A percentile compares a stretch with the other conserved stretches of the same genome.
phyloP scores from a whole-genome alignment of 1,139 yeast species.

The Kodamaea derodonti region DNA sequence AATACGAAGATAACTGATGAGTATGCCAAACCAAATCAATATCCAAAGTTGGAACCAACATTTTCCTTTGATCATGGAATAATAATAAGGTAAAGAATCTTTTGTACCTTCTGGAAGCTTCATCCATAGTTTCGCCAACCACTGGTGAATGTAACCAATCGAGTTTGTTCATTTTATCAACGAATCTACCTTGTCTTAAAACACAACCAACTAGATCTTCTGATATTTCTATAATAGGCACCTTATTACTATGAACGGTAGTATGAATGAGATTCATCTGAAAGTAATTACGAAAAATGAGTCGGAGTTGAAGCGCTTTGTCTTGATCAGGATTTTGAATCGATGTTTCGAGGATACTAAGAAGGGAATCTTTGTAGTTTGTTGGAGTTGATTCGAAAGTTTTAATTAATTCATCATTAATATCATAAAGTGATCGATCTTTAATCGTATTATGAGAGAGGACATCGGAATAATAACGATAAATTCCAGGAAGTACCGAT shows the following conservation, averaged over 20 bases:
- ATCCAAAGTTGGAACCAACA: constrained; percentile 36
- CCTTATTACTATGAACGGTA: constrained; percentile 11
- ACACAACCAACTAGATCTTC: constrained; percentile 33
- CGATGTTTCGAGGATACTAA: constrained; percentile 1
- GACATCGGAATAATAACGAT: constrained; percentile 1
- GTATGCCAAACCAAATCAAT: constrained; percentile 41
- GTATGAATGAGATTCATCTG: constrained; percentile 19
- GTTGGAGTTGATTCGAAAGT: background rate
- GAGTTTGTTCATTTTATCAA: constrained; percentile 25
- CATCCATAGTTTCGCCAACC: constrained; percentile 16
- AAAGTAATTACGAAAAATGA: constrained; percentile 13
- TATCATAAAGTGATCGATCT: background rate
- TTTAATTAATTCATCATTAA: background rate
- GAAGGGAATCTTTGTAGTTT: background rate
- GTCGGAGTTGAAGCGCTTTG: constrained; percentile 2
- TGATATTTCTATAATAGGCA: constrained; percentile 13
- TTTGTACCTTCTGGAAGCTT: constrained; percentile 21
- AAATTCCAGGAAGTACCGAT: constrained; percentile 10
- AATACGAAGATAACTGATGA: constrained; percentile 26
- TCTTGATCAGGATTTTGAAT: constrained; percentile 1
- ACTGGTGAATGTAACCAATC: constrained; percentile 27
- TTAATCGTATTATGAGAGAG: background rate
- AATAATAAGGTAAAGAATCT: constrained; percentile 23
- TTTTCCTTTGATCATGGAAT: constrained; percentile 6
- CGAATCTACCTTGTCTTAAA: constrained; percentile 28